Conservation (phyloP, 441 rosid species). For the Mallotus japonicus region DNA sequence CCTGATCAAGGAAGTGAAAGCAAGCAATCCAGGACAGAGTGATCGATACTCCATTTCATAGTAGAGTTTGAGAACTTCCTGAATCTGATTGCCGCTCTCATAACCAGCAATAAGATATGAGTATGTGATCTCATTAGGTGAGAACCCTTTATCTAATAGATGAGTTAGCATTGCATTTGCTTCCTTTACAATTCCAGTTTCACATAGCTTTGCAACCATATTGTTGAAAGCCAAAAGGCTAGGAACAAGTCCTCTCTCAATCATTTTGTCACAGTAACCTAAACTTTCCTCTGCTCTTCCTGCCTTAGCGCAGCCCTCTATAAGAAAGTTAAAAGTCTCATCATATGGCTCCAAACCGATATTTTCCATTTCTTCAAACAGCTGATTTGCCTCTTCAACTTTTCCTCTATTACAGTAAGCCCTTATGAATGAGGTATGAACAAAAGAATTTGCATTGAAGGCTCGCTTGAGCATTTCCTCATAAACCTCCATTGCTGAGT, state of each 20-base stretch:
- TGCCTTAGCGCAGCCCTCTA: slow-evolving; percentile 49
- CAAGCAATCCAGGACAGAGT: slow-evolving; percentile 38
- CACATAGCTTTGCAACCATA: slow-evolving; percentile 45
- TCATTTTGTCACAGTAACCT: slow-evolving; percentile 47
- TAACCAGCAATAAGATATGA: slow-evolving; percentile 50
- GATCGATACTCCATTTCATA: slow-evolving; percentile 61
- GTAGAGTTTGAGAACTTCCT: slow-evolving; percentile 62
- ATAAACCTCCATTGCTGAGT: slow-evolving; percentile 44
- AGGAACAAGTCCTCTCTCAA: slow-evolving; percentile 46
- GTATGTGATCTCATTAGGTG: slow-evolving; percentile 48
- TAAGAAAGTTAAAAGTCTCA: slow-evolving; percentile 50
- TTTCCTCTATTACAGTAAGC: slow-evolving; percentile 41
- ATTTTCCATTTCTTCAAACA: slow-evolving; percentile 52
- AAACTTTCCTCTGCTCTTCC: slow-evolving; percentile 46
- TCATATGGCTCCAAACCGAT: slow-evolving; percentile 53
- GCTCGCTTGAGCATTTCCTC: slow-evolving; percentile 78
- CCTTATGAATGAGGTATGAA: slow-evolving; percentile 51
- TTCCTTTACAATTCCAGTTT: slow-evolving; percentile 34
- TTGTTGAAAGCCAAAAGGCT: slow-evolving; percentile 47
- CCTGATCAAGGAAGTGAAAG: slow-evolving; percentile 39
- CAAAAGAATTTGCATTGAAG: slow-evolving; percentile 53
- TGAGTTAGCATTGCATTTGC: slow-evolving; percentile 51
- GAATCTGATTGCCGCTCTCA: slow-evolving; percentile 38
- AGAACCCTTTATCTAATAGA: slow-evolving; percentile 54
- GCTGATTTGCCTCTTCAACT: slow-evolving; percentile 43